Percentiles rank a stretch among this genome's conserved stretches.
These are phyloP conservation scores for Mycena chlorophos DNA, from an alignment of 768 basidiomycete genomes.

Conservation along the genomic window DNA sequence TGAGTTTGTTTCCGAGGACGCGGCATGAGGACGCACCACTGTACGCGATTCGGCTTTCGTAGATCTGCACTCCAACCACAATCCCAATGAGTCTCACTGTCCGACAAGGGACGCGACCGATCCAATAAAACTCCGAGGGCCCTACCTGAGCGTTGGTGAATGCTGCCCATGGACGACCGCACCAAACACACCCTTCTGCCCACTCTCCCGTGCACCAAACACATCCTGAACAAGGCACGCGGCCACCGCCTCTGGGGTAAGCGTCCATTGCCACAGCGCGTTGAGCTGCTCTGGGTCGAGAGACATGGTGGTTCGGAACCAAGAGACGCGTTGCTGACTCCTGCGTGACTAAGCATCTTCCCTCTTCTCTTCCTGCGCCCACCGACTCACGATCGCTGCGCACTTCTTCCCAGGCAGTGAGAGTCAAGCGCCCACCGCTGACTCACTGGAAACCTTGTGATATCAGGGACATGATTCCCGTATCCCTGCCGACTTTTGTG, in stretches of 20 bases:
- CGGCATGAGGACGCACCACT: slow-evolving; percentile 41
- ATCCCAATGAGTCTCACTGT: slow-evolving; percentile 61
- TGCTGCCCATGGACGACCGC: not conserved
- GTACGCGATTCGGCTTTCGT: slow-evolving; percentile 62
- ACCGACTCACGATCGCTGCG: no score
- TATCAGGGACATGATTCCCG: no score
- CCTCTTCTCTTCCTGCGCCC: no score
- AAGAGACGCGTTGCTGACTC: no score
- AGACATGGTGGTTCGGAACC: no score
- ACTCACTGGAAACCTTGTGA: no score
- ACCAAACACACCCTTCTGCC: slow-evolving; percentile 29
- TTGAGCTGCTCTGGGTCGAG: not conserved
- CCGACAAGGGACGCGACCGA: slow-evolving; percentile 71
- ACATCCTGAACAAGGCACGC: slow-evolving; percentile 58
- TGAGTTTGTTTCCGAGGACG: not conserved
- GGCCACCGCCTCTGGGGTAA: slow-evolving; percentile 55
- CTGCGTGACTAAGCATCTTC: no score
- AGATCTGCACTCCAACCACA: slow-evolving; percentile 60
- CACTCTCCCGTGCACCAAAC: slow-evolving; percentile 43
- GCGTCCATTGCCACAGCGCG: slow-evolving; percentile 52
- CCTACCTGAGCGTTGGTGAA: slow-evolving; percentile 8
- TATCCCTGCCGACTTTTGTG: no score
- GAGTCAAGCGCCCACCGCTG: no score
- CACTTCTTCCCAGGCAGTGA: no score
- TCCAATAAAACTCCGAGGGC: slow-evolving; percentile 68